These are phyloP conservation scores for Hibiscus syriacus DNA, from an alignment of 345 rosid species.

Conservation along the genomic window DNA sequence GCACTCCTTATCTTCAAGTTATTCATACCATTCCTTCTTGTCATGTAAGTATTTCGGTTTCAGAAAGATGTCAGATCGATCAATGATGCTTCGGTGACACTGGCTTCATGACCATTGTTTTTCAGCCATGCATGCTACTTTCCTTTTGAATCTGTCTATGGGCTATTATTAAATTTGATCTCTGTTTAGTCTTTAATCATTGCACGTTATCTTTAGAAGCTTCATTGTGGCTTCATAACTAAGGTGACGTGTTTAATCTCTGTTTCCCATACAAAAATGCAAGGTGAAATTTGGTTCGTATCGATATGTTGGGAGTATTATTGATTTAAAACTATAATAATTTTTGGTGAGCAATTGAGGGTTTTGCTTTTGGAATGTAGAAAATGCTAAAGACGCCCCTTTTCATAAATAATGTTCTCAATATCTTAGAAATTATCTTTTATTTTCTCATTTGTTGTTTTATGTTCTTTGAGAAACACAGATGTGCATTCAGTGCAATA, in stretches of 20 bases:
- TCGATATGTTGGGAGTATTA: too few relatives aligned
- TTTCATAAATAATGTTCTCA: not conserved
- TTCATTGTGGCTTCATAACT: not conserved
- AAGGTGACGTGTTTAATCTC: not conserved
- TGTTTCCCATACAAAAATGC: not conserved
- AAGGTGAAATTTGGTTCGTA: not conserved
- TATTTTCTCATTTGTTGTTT: not conserved
- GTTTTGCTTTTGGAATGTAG: not conserved
- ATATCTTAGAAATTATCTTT: not conserved
- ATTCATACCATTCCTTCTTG: conserved; percentile 92
- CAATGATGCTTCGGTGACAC: not conserved
- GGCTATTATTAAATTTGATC: not conserved
- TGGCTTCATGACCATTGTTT: not conserved
- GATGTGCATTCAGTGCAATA: conserved; percentile 89
- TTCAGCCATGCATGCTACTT: not conserved
- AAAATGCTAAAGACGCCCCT: not conserved
- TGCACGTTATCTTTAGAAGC: not conserved
- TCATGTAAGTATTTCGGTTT: conserved; percentile 57
- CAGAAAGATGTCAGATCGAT: not conserved
- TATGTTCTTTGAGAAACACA: conserved; percentile 36
- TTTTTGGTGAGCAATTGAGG: too few relatives aligned
- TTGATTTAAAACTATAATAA: too few relatives aligned
- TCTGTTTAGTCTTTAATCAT: not conserved
- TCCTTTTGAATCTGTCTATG: not conserved
- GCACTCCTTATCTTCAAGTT: conserved; percentile 87